Percentiles rank a stretch among this genome's conserved stretches.
These are phyloP conservation scores for Flaveria linearis DNA, from an alignment of 129 eudicot species.

Conservation along the genomic window DNA sequence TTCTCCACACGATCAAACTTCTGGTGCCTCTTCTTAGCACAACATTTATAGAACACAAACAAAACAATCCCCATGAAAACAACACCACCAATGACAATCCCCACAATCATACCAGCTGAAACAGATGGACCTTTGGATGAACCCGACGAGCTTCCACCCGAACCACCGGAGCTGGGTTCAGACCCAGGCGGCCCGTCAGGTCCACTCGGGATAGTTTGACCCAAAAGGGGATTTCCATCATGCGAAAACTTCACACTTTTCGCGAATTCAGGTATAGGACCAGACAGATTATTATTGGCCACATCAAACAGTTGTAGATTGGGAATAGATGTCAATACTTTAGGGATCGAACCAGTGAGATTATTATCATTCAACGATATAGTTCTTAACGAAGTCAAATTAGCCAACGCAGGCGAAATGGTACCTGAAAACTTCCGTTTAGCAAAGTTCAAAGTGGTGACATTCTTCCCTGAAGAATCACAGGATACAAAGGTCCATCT, in stretches of 20 bases:
- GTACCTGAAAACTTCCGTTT: slow-evolving; percentile 45
- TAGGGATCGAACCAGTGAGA: slow-evolving; percentile 53
- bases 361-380: slow-evolving; percentile 52
- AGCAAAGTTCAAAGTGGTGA: slow-evolving; percentile 37
- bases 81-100: slow-evolving; percentile 50
- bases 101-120: slow-evolving; percentile 47
- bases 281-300: slow-evolving; percentile 57
- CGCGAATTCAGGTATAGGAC: slow-evolving; percentile 42
- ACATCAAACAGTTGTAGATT: slow-evolving; percentile 46
- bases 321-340: slow-evolving; percentile 39
- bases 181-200: slow-evolving; percentile 33
- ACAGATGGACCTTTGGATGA: slow-evolving; percentile 35
- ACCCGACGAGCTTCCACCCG: slow-evolving; percentile 27
- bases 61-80: slow-evolving; percentile 49
- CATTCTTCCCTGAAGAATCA: slow-evolving; percentile 44
- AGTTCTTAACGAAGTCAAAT: slow-evolving; percentile 42
- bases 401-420: slow-evolving; percentile 59
- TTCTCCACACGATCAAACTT: slow-evolving; percentile 58
- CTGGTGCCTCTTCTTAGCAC: slow-evolving; percentile 46
- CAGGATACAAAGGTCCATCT: slow-evolving; percentile 49
- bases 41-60: slow-evolving; percentile 60
- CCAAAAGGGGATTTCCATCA: slow-evolving; percentile 46
- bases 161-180: neutral
- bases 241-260: slow-evolving; percentile 33
- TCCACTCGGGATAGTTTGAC: slow-evolving; percentile 30